phyloP scores from a whole-genome alignment of 2,329 filamentous ascomycete species.

The Fonsecaea erecta region DNA sequence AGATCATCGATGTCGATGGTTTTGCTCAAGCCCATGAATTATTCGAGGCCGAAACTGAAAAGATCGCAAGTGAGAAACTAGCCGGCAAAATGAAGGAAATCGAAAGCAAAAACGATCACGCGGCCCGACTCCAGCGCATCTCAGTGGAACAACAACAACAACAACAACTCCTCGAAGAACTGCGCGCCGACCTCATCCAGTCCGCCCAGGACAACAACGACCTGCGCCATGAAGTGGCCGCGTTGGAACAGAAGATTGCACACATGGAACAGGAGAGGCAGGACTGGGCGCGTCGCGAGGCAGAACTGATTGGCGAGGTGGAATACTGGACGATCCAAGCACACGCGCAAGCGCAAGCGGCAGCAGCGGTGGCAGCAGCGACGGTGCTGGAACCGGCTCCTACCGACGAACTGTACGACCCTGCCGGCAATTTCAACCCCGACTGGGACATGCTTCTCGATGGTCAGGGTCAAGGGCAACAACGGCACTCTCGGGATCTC shows the following conservation, averaged over 20 bases:
- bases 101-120: background rate
- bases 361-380: background rate
- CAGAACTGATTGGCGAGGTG: background rate
- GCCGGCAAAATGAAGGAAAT: background rate
- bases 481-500: too few species aligned
- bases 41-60: too few species aligned
- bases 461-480: too few species aligned
- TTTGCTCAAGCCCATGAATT: too few species aligned
- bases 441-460: too few species aligned
- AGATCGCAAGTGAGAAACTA: too few species aligned
- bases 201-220: background rate
- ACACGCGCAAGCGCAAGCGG: background rate
- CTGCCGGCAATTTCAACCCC: too few species aligned
- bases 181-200: conserved; percentile 1
- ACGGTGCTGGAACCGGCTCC: background rate
- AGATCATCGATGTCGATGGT: too few species aligned
- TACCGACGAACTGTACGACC: too few species aligned
- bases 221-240: background rate
- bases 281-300: conserved; percentile 2
- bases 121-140: background rate
- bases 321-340: background rate
- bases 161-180: too few species aligned
- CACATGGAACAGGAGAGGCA: background rate
- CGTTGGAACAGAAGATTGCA: background rate
- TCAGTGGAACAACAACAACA: background rate